A percentile compares a stretch with the other conserved stretches of the same genome.
phyloP scores from a whole-genome alignment of 345 rosid species.

The Rhodamnia argentea region DNA sequence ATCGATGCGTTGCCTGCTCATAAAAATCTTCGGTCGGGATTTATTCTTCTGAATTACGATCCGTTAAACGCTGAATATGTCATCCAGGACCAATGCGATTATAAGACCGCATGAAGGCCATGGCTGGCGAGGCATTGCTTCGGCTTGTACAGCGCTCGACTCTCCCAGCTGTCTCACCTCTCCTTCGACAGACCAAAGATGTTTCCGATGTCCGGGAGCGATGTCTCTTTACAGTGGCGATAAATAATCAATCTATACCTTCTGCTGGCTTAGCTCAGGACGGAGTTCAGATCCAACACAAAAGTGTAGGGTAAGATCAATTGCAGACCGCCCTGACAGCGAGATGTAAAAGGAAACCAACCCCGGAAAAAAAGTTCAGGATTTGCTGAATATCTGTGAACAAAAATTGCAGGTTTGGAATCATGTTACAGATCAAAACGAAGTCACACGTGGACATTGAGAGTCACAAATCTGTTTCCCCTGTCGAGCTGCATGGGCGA shows the following conservation, averaged over 20 bases:
- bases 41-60: neutral
- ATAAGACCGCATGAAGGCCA: conserved; percentile 16
- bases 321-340: neutral
- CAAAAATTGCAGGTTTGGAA: neutral
- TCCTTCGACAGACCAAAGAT: conserved; percentile 58
- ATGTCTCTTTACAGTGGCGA: conserved; percentile 7
- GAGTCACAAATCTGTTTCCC: neutral
- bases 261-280: neutral
- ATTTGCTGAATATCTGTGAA: neutral
- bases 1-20: neutral
- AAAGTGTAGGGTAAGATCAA: neutral
- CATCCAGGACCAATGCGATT: neutral
- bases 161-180: conserved; percentile 68
- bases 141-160: conserved; percentile 60
- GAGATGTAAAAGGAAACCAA: neutral
- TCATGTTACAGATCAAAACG: neutral
- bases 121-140: conserved; percentile 25
- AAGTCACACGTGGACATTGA: neutral
- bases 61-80: neutral
- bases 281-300: neutral
- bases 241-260: neutral
- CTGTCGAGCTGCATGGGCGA: neutral
- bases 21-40: neutral
- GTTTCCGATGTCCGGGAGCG: conserved; percentile 60
- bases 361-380: neutral